phyloP scores from a whole-genome alignment of 805 yeast genomes.

The Candida easanensis region DNA sequence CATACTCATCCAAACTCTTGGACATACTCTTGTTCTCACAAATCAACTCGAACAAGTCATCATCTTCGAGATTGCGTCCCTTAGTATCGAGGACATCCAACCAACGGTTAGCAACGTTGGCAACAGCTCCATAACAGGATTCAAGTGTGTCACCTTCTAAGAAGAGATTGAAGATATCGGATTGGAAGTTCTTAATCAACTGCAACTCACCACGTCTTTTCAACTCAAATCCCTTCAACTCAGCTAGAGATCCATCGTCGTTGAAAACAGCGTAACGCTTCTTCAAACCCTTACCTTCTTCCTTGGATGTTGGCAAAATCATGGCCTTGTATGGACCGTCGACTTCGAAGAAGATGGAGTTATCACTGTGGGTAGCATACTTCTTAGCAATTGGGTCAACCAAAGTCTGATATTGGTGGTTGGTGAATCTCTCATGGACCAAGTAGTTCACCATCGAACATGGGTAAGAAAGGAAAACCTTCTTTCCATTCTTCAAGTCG shows the following conservation, averaged over 20 bases:
- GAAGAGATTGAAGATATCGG: slow-evolving; percentile 89
- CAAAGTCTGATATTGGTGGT: slow-evolving; percentile 89
- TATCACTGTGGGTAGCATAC: slow-evolving; percentile 81
- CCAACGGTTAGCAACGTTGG: slow-evolving; percentile 94
- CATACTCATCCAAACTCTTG: slow-evolving; percentile 85
- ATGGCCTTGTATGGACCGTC: slow-evolving; percentile 98
- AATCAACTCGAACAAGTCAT: slow-evolving; percentile 89
- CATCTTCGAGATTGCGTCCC: slow-evolving; percentile 87
- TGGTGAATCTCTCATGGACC: slow-evolving; percentile 89
- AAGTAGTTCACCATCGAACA: slow-evolving; percentile 93
- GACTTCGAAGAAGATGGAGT: slow-evolving; percentile 94
- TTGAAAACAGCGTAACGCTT: slow-evolving; percentile 97
- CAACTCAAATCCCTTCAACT: slow-evolving; percentile 93
- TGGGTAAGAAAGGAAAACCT: slow-evolving; percentile 78
- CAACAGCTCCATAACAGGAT: slow-evolving; percentile 83
- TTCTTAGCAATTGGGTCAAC: slow-evolving; percentile 64
- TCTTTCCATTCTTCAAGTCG: slow-evolving; percentile 73
- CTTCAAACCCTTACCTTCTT: slow-evolving; percentile 95
- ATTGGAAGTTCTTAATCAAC: slow-evolving; percentile 89
- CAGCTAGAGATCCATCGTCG: slow-evolving; percentile 90
- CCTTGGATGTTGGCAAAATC: slow-evolving; percentile 95
- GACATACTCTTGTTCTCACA: slow-evolving; percentile 97
- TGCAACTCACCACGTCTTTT: slow-evolving; percentile 96
- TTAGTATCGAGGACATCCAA: slow-evolving; percentile 85
- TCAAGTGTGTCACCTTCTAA: slow-evolving; percentile 80